Base-by-base conservation (phyloP, 306 rosid species). In the Malus asiatica region DNA sequence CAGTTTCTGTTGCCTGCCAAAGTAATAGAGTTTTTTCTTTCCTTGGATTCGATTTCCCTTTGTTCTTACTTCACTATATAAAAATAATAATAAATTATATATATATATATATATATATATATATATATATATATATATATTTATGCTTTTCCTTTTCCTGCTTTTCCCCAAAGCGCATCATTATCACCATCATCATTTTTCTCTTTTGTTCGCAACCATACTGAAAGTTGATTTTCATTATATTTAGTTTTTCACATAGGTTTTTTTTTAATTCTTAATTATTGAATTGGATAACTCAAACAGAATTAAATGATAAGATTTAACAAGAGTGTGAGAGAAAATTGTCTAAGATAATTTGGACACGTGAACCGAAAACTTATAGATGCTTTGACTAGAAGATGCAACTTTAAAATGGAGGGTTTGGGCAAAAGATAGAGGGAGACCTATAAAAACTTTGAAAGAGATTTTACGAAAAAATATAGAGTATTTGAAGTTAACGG, bases 1-100 rank as follows among this genome's bases (percentile, higher is more conserved):
- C 71, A 60, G 32, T 79, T 57, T 68, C 63, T 48, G 16, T 48
- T 15, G 55, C 55, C 55, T 86, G 46, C 81, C 81, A 78, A 83
- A 79, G 51, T 35, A 44, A 57, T 33, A 27, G 63, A 20, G n/a
- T 40, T 33, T 14, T 63, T 71, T 71, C 82, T 76, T 74, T 66
- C 86, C 62, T 92, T 46, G 96, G 97, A 90, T 92, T 91, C 92
- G 52, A 58, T 86, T 81, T 76, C 23, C 73, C 77, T 85, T 79
- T 78, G 81, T 73, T 79, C 72, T 79, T 84, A 87, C 83, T 79
- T 45, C 79, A 84, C 74, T 19, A n/a, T 45, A 60, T 19, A n/a
- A n/a, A n/a, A n/a, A n/a, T n/a, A n/a, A n/a, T n/a, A n/a, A n/a
- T n/a, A n/a, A n/a, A n/a, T n/a, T 52, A 46, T 25, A 25, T 25